Conservation (phyloP, 768 basidiomycete genomes). For the Naganishia kalamii region DNA sequence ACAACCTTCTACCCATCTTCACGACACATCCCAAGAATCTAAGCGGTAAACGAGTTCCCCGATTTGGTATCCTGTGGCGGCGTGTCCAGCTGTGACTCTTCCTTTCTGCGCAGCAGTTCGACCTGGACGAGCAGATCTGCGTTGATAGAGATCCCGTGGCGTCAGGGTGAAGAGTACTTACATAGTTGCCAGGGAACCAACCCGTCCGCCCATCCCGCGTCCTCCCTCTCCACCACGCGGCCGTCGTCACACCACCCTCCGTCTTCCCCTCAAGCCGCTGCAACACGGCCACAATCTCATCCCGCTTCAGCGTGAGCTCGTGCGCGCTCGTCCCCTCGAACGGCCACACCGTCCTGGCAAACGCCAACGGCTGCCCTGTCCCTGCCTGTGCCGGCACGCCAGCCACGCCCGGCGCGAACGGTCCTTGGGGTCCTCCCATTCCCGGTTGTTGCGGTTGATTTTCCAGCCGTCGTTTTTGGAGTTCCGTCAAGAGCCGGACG, state of each 20-base stretch:
- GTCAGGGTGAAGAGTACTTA: conserved; percentile 41
- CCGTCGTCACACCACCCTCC: conserved; percentile 33
- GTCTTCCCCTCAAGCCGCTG: conserved; percentile 64
- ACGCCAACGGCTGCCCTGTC: conserved; percentile 49
- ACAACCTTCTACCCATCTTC: background rate
- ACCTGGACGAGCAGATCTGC: conserved; percentile 22
- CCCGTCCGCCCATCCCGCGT: conserved; percentile 85
- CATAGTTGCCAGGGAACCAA: conserved; percentile 91
- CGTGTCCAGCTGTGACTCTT: conserved; percentile 12
- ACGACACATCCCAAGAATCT: background rate
- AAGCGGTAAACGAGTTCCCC: conserved; percentile 2
- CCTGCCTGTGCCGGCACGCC: background rate
- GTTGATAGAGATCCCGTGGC: background rate
- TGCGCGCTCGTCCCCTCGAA: conserved; percentile 68
- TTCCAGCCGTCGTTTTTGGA: conserved; percentile 48
- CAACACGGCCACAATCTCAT: conserved; percentile 89
- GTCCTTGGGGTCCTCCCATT: conserved; percentile 15
- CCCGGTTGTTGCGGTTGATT: conserved; percentile 1
- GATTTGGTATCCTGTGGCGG: conserved; percentile 6
- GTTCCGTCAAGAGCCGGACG: conserved; percentile 66
- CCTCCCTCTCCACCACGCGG: conserved; percentile 90
- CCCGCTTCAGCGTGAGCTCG: conserved; percentile 73
- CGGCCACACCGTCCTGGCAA: conserved; percentile 72
- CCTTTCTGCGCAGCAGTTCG: conserved; percentile 30
- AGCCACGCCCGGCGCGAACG: conserved; percentile 9